Evolutionary conservation across 164 flowering plant genomes (phyloP).

Genomic region (Aristolochia fimbriata): DNA sequence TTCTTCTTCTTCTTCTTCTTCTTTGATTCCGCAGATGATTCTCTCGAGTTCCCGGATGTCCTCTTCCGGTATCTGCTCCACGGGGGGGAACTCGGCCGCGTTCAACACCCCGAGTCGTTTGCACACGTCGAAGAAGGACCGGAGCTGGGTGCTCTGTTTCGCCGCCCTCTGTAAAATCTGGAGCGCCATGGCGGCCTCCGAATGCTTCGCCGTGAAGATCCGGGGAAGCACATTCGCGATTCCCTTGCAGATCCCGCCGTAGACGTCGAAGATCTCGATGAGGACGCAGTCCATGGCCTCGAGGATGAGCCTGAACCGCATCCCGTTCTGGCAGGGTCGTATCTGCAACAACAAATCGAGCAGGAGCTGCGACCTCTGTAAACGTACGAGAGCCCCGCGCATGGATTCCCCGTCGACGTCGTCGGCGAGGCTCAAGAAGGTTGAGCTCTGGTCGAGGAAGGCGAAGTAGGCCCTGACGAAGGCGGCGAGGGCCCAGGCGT

Average conservation of each 20-base stretch:
- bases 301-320: conserved; percentile 22
- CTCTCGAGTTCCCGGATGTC: conserved; percentile 52
- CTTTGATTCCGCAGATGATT: conserved; percentile 30
- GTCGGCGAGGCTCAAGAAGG: conserved; percentile 3
- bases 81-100: conserved; percentile 36
- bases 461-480: conserved; percentile 58
- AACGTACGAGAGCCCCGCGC: conserved; percentile 6
- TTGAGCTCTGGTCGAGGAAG: conserved; percentile 50
- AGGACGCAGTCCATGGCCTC: conserved; percentile 74
- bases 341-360: conserved; percentile 55
- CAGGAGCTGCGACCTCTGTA: conserved; percentile 41
- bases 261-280: conserved; percentile 63
- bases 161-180: conserved; percentile 39
- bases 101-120: conserved; percentile 40
- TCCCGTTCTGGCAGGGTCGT: conserved; percentile 23
- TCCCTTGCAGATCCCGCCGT: conserved; percentile 46
- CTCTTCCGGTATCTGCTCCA: conserved; percentile 48
- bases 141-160: conserved; percentile 40
- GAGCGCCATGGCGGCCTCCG: conserved; percentile 49
- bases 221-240: conserved; percentile 35
- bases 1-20: neutral
- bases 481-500: conserved; percentile 27
- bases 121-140: conserved; percentile 46
- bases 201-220: conserved; percentile 27
- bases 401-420: neutral